A percentile compares a stretch with the other conserved stretches of the same genome.
Conservation (phyloP, 23 red algal species). For the Gracilaria domingensis region DNA sequence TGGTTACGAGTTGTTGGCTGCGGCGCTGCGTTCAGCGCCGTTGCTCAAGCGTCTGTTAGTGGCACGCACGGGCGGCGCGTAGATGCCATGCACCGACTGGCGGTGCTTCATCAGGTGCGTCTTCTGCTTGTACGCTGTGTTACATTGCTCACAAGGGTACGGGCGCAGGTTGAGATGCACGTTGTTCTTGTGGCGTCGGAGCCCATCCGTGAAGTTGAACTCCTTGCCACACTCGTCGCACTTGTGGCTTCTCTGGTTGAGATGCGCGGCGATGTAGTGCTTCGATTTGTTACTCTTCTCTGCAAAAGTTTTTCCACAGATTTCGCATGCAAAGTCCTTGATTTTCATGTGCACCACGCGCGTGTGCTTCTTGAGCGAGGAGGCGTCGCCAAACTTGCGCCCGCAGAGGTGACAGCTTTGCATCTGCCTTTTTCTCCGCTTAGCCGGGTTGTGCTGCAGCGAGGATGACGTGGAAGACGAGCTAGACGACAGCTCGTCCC, state of each 20-base stretch:
- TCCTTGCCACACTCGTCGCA: conserved; percentile 59
- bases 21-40: neutral
- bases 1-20: neutral
- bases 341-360: conserved; percentile 72
- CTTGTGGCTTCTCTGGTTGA: conserved; percentile 36
- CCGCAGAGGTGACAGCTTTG: conserved; percentile 45
- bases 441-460: neutral
- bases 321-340: conserved; percentile 56
- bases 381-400: conserved; percentile 51
- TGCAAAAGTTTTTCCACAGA: conserved; percentile 68
- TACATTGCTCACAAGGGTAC: conserved; percentile 59
- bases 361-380: conserved; percentile 60
- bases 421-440: conserved; percentile 43
- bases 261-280: conserved; percentile 64
- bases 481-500: neutral
- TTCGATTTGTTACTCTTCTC: conserved; percentile 77
- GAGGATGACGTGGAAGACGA: neutral
- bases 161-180: conserved; percentile 65
- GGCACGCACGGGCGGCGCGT: neutral
- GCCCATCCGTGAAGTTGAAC: conserved; percentile 69
- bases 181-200: conserved; percentile 66
- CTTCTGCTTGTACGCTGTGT: conserved; percentile 71
- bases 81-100: conserved; percentile 60
- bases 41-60: neutral
- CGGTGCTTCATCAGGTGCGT: conserved; percentile 63